Evolutionary conservation across 352 stramenopile species (phyloP), one percentile per base, ranked within the genome.

Genomic region (Albugo laibachii): DNA sequence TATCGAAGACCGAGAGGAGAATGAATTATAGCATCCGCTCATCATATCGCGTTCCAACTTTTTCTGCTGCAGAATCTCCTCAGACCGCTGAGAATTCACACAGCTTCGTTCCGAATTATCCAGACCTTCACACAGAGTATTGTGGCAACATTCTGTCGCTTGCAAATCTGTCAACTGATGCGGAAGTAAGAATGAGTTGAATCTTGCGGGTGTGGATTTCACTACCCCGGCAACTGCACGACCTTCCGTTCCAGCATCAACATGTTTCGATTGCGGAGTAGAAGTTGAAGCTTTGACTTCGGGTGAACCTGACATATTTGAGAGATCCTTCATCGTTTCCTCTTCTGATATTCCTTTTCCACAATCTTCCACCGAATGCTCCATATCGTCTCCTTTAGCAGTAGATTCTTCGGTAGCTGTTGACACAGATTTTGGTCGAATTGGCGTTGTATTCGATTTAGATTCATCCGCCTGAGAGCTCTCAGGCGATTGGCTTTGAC

Each of bases 151-250:
- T 31, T 8, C 24, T 31, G 24, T 10, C 24, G 24, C 24, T 31
- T 31, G 24, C 24, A 31, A 31, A 31, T 43, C 38, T 43, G 16
- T 43, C 38, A 24, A 43, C 20, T 3, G 38, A 43, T 43, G 16
- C 8, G 38, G 16, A 24, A 24, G 16, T 10, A 70, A 71, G 51
- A 91, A 91, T 46, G 74, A 91, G 47, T 83, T 85, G 43, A 91
- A 91, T 42, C 81, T 83, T 20, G 77, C 77, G 10, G 74, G 77
- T 15, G 72, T 84, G 54, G 74, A 79, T 31, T 71, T 65, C 2
- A 70, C 70, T 21, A 82, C 53, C 13, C 74, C 77, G n/a, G 69
- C 68, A 12, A 91, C 69, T 2, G 77, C 77, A 38, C 83, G 61
- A 34, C 77, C 77, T 57, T 85, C 77, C 37, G 84, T 63, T n/a